phyloP scores from a whole-genome alignment of 495 filamentous ascomycete genomes.

The Penicillium waksmanii region DNA sequence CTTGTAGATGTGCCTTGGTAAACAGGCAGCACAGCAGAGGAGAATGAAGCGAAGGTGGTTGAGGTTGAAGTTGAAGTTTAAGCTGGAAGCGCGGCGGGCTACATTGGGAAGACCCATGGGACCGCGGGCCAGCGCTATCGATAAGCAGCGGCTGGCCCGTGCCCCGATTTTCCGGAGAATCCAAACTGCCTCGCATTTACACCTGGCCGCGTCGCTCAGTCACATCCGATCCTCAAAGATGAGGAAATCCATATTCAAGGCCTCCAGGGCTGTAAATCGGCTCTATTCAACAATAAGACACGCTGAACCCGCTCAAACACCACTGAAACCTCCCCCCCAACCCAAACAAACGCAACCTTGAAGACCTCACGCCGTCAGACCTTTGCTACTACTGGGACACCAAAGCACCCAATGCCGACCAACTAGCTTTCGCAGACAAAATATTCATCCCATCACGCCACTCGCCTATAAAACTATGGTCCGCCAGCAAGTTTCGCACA shows the following conservation, averaged over 20 bases:
- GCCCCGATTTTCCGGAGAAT: constrained; percentile 24
- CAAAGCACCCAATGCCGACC: constrained; percentile 50
- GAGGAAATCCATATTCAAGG: constrained; percentile 14
- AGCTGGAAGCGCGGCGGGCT: too few species aligned
- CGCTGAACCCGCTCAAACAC: neutral
- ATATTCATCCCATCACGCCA: constrained; percentile 63
- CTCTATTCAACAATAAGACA: constrained; percentile 15
- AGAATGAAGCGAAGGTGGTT: neutral
- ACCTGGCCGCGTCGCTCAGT: constrained; percentile 1
- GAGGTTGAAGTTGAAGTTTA: neutral
- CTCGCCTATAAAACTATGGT: constrained; percentile 69
- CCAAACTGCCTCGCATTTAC: neutral
- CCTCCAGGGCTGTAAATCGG: constrained; percentile 1
- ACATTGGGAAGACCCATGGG: neutral
- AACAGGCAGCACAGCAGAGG: neutral
- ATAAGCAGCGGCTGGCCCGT: constrained; percentile 16
- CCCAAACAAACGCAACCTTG: constrained; percentile 35
- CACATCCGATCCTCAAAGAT: constrained; percentile 2
- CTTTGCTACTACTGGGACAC: constrained; percentile 63
- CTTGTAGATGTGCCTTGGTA: constrained; percentile 12
- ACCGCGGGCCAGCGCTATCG: neutral
- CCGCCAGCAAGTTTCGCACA: constrained; percentile 70
- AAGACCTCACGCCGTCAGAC: constrained; percentile 40
- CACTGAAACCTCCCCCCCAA: constrained; percentile 20
- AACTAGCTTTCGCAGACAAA: constrained; percentile 58